Evolutionary conservation across 2,329 filamentous ascomycete genomes (phyloP), one percentile per base, ranked within the genome.

Genomic region (Dendryphion nanum): DNA sequence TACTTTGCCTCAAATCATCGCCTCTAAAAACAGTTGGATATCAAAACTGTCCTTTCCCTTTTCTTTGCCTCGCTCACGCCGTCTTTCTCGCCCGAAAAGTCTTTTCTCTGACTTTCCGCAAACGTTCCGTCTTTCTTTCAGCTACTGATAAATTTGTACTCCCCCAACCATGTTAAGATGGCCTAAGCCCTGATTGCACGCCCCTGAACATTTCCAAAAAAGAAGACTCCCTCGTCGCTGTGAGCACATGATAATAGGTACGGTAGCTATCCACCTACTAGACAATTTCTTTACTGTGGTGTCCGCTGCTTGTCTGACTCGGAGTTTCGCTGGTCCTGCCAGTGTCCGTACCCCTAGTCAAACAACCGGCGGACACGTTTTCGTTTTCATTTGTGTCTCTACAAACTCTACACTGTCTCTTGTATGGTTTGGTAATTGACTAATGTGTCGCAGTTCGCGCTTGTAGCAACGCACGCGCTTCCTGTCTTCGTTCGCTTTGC

Each of bases 391-490:
- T 59, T 64, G 60, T 59, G 59, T 61, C 50, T 54, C 54, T 47
- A 43, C 63, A 65, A 66, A 63, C 61, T 41, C n/a, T n/a, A 48
- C 49, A 31, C 42, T 50, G 51, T 37, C 35, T 61, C 57, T 64
- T 63, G 53, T 53, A 59, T 51, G 50, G 55, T 63, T 59, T 63
- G 53, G 52, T 51, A 42, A 57, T 63, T 67, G 50, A 67, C 59
- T 50, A n/a, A n/a, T n/a, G n/a, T 40, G 52, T 63, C 49, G 40
- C 52, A 66, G 62, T 55, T 49, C 43, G 50, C 48, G 50, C 58
- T 59, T 58, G 53, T 47, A 53, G 48, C 50, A 57, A 56, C 50
- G 35, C 35, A 44, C 55, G 50, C 51, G 41, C 51, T 53, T 53
- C 43, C 48, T 47, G 46, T 10, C n/a, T 26, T 8, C 23, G 23